Base-by-base conservation (phyloP, 2,329 filamentous ascomycete species). In the Aureobasidium namibiae region DNA sequence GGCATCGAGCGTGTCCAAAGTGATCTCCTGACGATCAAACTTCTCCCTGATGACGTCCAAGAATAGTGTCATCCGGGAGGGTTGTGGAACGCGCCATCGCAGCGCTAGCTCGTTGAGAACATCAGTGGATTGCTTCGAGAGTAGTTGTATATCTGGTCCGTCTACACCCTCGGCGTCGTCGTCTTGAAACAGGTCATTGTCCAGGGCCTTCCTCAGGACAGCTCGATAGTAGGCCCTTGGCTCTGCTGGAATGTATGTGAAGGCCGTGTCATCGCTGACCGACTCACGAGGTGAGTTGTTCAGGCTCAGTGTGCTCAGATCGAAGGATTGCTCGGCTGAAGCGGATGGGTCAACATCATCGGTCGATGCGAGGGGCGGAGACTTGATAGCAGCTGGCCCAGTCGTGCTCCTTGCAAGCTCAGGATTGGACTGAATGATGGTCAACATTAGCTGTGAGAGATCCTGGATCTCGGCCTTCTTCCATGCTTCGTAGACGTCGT, bases 391-490 rank as follows among this genome's bases (percentile, higher is more conserved):
- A 13, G 79, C 75, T 31, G 78, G 76, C 16, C 78, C 79, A 1
- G 86, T 82, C 4, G 88, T 86, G 63, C 82, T 87, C 69, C 91
- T 95, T 52, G 90, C 87, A 56, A 97, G 78, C 64, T 92, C 88
- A 4, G 92, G 92, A 65, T 89, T 90, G 6, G 88, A 88, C 62
- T 89, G 90, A 41, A 97, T 78, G 63, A 99, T 90, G 38, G 92
- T 89, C 66, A 95, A 80, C 80, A 99, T 94, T 84, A 97, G 91
- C 66, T 94, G 89, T 6, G 91, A 94, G 42, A 99, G 77, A 66
- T 95, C 90, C 13, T 88, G 87, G 3, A 83, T 82, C 72, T 99
- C 94, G n/a, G 85, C 83, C 69, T 89, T 92, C 72, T 91, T 95
- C 94, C 94, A 99, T 44, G 84, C 79, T 63, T 92, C 85, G 70